Evolutionary conservation across 768 basidiomycete species (phyloP).

Genomic region (Plicaturopsis crispa): DNA sequence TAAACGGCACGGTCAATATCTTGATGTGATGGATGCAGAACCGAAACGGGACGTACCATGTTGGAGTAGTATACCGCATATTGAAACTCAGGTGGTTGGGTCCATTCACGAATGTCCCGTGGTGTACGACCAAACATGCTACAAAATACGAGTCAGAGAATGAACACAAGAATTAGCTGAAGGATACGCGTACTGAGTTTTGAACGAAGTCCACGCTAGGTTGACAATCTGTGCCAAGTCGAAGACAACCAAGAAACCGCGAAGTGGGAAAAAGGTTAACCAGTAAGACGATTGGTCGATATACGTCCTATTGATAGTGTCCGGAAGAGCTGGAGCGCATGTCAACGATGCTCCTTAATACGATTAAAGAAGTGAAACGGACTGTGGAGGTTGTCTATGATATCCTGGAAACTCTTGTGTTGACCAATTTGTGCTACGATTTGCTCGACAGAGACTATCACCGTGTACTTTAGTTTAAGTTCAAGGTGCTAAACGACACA

Average conservation of each 20-base stretch:
- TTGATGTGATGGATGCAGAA: slow-evolving; percentile 8
- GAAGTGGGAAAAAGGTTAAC: slow-evolving; percentile 92
- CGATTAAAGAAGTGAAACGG: background rate
- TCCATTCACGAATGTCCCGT: slow-evolving; percentile 85
- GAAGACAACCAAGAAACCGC: slow-evolving; percentile 91
- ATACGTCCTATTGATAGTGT: slow-evolving; percentile 77
- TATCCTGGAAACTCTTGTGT: slow-evolving; percentile 35
- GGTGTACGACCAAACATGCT: slow-evolving; percentile 85
- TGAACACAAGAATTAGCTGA: background rate
- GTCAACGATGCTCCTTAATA: slow-evolving; percentile 2
- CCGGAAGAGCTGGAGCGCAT: slow-evolving; percentile 48
- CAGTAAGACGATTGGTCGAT: slow-evolving; percentile 89
- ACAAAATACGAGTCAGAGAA: background rate
- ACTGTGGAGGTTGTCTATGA: slow-evolving; percentile 41
- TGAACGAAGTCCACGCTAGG: slow-evolving; percentile 77
- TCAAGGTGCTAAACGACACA: too few relatives aligned
- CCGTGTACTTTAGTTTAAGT: too few relatives aligned
- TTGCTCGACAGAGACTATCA: slow-evolving; percentile 22
- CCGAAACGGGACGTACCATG: slow-evolving; percentile 33
- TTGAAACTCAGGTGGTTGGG: slow-evolving; percentile 84
- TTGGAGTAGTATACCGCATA: slow-evolving; percentile 80
- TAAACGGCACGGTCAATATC: slow-evolving; percentile 16
- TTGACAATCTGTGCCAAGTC: slow-evolving; percentile 96
- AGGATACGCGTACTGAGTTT: slow-evolving; percentile 54
- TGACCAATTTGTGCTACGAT: slow-evolving; percentile 41